A percentile compares a stretch with the other conserved stretches of the same genome.
Evolutionary conservation across 306 rosid species (phyloP).

Genomic region (Sechiopsis laciniata): DNA sequence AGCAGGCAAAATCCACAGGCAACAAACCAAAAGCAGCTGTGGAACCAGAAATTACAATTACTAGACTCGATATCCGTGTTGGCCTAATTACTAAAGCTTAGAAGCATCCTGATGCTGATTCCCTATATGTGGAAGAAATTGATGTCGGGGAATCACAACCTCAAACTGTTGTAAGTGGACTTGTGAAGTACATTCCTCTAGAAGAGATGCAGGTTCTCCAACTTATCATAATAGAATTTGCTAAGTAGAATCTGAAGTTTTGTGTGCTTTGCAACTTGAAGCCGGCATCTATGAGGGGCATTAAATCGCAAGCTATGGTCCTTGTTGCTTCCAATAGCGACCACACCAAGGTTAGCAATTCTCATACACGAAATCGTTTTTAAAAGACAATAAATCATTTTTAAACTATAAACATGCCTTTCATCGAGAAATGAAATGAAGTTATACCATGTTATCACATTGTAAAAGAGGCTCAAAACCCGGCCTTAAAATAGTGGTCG

Average conservation of each 20-base stretch:
- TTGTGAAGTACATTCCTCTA: slow-evolving; percentile 69
- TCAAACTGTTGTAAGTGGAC: slow-evolving; percentile 91
- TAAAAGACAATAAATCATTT: too few relatives aligned
- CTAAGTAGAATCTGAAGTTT: slow-evolving; percentile 74
- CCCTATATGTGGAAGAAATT: slow-evolving; percentile 83
- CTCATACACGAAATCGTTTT: neutral
- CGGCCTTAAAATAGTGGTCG: too few relatives aligned
- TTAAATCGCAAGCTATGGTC: slow-evolving; percentile 95
- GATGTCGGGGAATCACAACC: slow-evolving; percentile 83
- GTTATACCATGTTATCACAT: too few relatives aligned
- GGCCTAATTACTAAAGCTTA: slow-evolving; percentile 58
- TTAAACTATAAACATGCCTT: too few relatives aligned
- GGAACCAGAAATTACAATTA: slow-evolving; percentile 56
- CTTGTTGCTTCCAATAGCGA: slow-evolving; percentile 78
- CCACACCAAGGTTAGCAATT: slow-evolving; percentile 48
- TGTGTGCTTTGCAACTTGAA: slow-evolving; percentile 90
- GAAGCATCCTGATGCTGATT: slow-evolving; percentile 94
- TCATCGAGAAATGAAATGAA: too few relatives aligned
- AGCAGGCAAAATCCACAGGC: slow-evolving; percentile 42
- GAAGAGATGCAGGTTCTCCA: slow-evolving; percentile 99
- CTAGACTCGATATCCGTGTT: slow-evolving; percentile 74
- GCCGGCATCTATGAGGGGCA: slow-evolving; percentile 78
- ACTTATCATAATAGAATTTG: too few relatives aligned
- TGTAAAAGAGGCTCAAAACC: too few relatives aligned
- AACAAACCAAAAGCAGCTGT: slow-evolving; percentile 44